Conservation (phyloP, 257 asterid species). For the Ophiorrhiza pumila region DNA sequence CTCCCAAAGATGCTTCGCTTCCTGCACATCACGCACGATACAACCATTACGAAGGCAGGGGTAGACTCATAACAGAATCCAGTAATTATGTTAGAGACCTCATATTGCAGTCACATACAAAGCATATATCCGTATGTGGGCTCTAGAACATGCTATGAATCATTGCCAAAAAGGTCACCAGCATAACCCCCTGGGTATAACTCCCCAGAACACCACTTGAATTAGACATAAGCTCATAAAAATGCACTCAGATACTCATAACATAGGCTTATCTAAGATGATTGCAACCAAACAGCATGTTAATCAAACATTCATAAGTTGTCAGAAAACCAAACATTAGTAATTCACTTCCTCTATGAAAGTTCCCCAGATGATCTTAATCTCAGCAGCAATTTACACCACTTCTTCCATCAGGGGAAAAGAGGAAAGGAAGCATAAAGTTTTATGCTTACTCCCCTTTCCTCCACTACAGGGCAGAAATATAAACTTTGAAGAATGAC, state of each 20-base stretch:
- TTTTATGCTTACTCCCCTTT: not conserved
- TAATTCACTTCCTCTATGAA: too few species aligned
- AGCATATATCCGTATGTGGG: not conserved
- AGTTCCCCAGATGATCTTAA: too few species aligned
- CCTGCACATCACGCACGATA: conserved; percentile 37
- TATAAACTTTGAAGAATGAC: too few species aligned
- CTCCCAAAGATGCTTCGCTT: conserved; percentile 96
- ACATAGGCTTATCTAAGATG: too few species aligned
- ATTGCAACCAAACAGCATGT: not conserved
- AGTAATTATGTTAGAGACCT: not conserved
- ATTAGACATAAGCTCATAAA: too few species aligned
- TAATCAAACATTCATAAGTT: too few species aligned
- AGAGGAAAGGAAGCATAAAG: not conserved
- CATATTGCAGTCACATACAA: not conserved
- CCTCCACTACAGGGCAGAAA: not conserved
- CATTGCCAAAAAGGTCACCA: not conserved
- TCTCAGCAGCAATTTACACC: not conserved
- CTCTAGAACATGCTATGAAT: not conserved
- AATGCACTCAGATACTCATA: too few species aligned
- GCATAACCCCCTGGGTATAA: not conserved
- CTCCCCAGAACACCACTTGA: not conserved
- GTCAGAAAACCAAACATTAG: too few species aligned
- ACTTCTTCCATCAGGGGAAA: not conserved
- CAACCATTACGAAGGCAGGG: too few species aligned
- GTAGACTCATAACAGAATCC: not conserved